phyloP scores from a whole-genome alignment of 2,329 filamentous ascomycete genomes.

The Cercospora janseana region DNA sequence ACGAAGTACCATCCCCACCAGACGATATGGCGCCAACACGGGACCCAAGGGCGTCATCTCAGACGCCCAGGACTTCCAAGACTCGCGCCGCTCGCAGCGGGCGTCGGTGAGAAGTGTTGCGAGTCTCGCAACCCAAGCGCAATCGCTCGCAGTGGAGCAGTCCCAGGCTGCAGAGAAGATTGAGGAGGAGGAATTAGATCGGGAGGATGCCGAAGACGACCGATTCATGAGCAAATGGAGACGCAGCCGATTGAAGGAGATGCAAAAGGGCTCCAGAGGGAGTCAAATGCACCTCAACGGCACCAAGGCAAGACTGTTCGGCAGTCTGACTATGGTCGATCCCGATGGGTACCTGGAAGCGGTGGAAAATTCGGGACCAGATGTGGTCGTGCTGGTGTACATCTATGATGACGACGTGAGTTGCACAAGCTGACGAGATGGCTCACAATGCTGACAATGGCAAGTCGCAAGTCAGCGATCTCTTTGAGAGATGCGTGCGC shows the following conservation, averaged over 20 bases:
- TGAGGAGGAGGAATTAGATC: constrained; percentile 52
- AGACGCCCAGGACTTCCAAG: constrained; percentile 70
- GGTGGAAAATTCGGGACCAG: constrained; percentile 80
- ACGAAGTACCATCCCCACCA: constrained; percentile 53
- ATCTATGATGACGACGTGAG: constrained; percentile 85
- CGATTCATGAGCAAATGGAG: constrained; percentile 83
- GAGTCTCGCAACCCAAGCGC: constrained; percentile 20
- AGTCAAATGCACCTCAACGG: constrained; percentile 52
- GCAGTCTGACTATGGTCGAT: constrained; percentile 78
- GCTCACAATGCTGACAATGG: constrained; percentile 18
- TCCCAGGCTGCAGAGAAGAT: constrained; percentile 25
- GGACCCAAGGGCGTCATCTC: constrained; percentile 86
- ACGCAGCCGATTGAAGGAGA: constrained; percentile 71
- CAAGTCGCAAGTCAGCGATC: constrained; percentile 73
- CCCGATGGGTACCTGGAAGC: constrained; percentile 92
- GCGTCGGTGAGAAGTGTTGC: constrained; percentile 28
- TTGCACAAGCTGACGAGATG: constrained; percentile 15
- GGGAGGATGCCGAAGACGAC: constrained; percentile 68
- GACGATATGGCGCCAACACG: constrained; percentile 68
- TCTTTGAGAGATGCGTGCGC: constrained; percentile 74
- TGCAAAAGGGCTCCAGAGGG: constrained; percentile 62
- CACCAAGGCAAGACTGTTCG: constrained; percentile 66
- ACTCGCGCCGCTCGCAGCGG: constrained; percentile 35
- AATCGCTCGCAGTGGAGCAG: constrained; percentile 18
- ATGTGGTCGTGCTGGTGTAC: constrained; percentile 86